Percentiles rank a stretch among this genome's conserved stretches.
Conservation (phyloP, 495 filamentous ascomycete species). For the Tuber borchii region DNA sequence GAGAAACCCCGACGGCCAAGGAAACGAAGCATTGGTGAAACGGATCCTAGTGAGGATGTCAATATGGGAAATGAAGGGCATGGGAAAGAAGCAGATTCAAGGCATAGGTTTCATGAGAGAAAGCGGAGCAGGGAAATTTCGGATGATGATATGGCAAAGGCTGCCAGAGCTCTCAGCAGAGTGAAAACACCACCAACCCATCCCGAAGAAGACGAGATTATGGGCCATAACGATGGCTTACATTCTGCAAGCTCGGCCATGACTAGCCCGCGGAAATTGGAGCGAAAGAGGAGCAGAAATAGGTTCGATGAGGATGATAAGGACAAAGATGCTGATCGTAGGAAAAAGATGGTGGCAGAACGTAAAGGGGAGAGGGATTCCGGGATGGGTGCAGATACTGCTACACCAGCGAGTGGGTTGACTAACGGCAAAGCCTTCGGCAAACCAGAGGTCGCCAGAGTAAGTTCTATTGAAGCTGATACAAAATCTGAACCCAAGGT, state of each 20-base stretch:
- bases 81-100: constrained; percentile 20
- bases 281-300: constrained; percentile 35
- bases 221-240: constrained; percentile 26
- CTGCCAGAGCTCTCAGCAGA: constrained; percentile 36
- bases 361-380: constrained; percentile 36
- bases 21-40: constrained; percentile 40
- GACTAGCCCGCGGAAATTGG: constrained; percentile 33
- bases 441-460: background rate
- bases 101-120: constrained; percentile 35
- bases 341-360: constrained; percentile 32
- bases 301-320: constrained; percentile 33
- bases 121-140: constrained; percentile 41
- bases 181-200: constrained; percentile 41
- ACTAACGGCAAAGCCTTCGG: constrained; percentile 23
- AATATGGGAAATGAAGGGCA: constrained; percentile 19
- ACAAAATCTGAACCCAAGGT: background rate
- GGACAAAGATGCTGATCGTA: constrained; percentile 35
- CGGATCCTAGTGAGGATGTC: constrained; percentile 29
- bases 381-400: background rate
- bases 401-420: constrained; percentile 5
- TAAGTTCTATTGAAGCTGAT: background rate
- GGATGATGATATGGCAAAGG: constrained; percentile 37
- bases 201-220: constrained; percentile 39
- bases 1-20: constrained; percentile 33
- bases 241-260: constrained; percentile 18